phyloP scores from a whole-genome alignment of 352 stramenopile species.

The Phytopythium sindhum region DNA sequence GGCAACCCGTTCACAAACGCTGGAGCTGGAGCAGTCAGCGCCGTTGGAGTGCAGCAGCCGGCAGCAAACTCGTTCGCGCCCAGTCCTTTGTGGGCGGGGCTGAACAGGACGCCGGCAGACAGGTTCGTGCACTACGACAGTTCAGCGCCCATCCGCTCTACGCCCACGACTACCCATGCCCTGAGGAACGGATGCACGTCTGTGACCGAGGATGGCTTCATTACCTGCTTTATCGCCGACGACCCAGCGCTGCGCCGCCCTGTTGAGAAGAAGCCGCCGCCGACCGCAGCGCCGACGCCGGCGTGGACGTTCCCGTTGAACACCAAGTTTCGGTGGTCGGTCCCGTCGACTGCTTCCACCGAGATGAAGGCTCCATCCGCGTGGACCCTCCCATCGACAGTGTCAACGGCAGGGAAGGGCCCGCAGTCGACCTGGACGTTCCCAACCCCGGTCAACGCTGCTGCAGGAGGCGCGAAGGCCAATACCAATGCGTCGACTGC shows the following conservation, averaged over 20 bases:
- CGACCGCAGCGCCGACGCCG: background rate
- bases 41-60: background rate
- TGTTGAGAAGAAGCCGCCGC: too few species aligned
- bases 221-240: too few species aligned
- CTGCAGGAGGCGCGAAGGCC: background rate
- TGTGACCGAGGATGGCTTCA: too few species aligned
- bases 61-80: background rate
- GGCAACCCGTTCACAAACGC: too few species aligned
- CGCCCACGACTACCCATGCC: background rate
- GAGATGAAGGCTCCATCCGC: background rate
- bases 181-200: too few species aligned
- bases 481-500: background rate
- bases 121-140: background rate
- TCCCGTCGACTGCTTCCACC: background rate
- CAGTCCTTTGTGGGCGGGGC: too few species aligned
- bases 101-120: too few species aligned
- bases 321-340: too few species aligned
- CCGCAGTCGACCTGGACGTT: background rate
- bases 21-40: too few species aligned
- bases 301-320: background rate
- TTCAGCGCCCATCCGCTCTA: background rate
- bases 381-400: background rate
- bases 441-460: background rate
- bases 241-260: too few species aligned
- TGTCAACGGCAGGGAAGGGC: background rate